Evolutionary conservation across 1,139 yeast species (phyloP).

Genomic region (Petasospora rhodanensis): DNA sequence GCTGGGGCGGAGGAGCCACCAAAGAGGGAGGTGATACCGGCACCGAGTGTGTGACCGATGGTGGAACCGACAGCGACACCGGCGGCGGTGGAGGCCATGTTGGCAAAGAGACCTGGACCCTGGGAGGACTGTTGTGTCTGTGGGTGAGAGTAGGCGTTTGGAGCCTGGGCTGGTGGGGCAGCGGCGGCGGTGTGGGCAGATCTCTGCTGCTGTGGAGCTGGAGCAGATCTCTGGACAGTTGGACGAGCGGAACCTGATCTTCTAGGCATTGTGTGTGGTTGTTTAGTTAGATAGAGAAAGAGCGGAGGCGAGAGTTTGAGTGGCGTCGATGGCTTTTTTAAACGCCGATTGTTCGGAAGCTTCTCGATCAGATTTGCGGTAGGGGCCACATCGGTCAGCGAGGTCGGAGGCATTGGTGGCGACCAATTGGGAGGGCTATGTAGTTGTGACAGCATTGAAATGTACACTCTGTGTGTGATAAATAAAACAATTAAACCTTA

Average conservation of each 20-base stretch:
- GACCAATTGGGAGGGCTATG: too few relatives aligned
- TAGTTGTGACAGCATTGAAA: too few relatives aligned
- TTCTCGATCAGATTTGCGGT: too few relatives aligned
- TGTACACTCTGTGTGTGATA: too few relatives aligned
- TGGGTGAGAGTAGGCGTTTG: constrained; percentile 30
- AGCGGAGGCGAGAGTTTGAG: background rate
- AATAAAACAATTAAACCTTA: too few relatives aligned
- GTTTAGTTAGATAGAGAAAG: background rate
- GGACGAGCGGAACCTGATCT: constrained; percentile 41
- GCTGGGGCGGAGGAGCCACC: constrained; percentile 66
- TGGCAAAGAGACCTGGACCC: constrained; percentile 90
- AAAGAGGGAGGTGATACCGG: constrained; percentile 84
- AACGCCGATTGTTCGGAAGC: too few relatives aligned
- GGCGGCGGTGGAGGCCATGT: constrained; percentile 98
- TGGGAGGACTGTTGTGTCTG: constrained; percentile 44
- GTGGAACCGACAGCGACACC: constrained; percentile 99
- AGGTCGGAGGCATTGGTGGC: too few relatives aligned
- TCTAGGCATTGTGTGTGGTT: constrained; percentile 42
- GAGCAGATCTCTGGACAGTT: constrained; percentile 39
- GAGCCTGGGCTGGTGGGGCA: constrained; percentile 31
- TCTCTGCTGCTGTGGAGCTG: constrained; percentile 63
- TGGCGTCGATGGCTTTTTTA: constrained; percentile 4
- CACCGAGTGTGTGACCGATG: constrained; percentile 94
- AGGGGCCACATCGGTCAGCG: too few relatives aligned
- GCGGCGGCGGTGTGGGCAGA: constrained; percentile 76